Conservation (phyloP, 805 yeast species). For the Candida caryicola region DNA sequence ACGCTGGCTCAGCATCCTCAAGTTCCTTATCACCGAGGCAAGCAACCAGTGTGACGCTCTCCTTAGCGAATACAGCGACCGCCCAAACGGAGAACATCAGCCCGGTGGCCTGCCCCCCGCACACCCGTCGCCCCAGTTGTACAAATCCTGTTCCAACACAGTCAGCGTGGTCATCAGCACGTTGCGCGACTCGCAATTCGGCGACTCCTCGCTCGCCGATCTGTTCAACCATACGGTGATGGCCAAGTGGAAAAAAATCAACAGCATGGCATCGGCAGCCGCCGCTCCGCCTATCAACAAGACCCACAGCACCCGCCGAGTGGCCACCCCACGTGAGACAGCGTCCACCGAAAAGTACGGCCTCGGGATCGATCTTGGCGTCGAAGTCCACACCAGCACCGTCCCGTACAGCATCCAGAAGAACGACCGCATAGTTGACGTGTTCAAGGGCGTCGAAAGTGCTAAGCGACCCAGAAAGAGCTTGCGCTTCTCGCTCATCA, state of each 20-base stretch:
- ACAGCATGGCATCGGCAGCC: background rate
- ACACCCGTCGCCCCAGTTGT: constrained; percentile 25
- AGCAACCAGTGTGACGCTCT: constrained; percentile 12
- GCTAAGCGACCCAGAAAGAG: background rate
- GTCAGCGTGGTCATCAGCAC: constrained; percentile 34
- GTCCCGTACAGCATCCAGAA: constrained; percentile 35
- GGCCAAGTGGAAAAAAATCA: constrained; percentile 13
- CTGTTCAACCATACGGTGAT: constrained; percentile 21
- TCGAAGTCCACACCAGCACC: constrained; percentile 21
- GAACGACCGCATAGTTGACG: constrained; percentile 27
- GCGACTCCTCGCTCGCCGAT: constrained; percentile 20
- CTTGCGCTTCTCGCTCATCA: constrained; percentile 1
- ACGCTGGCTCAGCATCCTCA: constrained; percentile 56
- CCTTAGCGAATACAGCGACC: constrained; percentile 4
- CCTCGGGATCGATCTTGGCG: constrained; percentile 30
- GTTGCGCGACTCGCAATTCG: constrained; percentile 36
- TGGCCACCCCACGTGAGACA: constrained; percentile 1
- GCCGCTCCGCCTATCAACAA: background rate
- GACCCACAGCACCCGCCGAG: background rate
- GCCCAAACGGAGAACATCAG: constrained; percentile 23
- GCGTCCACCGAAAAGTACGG: constrained; percentile 13
- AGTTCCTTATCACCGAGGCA: constrained; percentile 44
- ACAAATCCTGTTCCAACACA: constrained; percentile 40
- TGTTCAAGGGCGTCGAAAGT: constrained; percentile 8
- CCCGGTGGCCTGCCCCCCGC: too few species aligned